These are phyloP conservation scores for Tulasnella sp. DNA, from an alignment of 768 basidiomycete genomes.

Conservation along the genomic window DNA sequence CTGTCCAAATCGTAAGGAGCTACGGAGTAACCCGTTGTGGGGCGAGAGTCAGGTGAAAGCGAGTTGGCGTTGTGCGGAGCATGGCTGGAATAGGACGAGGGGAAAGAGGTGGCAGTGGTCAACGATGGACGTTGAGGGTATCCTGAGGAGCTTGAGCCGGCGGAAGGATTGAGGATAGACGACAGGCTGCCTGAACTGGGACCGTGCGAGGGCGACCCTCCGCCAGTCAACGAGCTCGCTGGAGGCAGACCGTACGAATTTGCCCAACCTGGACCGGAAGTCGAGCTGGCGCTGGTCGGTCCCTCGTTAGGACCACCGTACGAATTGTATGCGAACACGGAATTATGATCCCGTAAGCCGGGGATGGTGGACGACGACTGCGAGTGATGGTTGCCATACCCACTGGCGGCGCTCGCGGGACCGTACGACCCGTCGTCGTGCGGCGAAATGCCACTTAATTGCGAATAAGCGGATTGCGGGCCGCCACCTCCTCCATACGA, in stretches of 20 bases:
- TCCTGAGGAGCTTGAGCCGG: slow-evolving; percentile 29
- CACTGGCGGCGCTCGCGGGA: not conserved
- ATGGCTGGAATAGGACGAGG: slow-evolving; percentile 61
- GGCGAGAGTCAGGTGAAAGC: slow-evolving; percentile 71
- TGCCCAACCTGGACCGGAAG: slow-evolving; percentile 27
- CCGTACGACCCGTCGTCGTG: not conserved
- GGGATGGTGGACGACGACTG: not conserved
- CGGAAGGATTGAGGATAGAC: slow-evolving; percentile 63
- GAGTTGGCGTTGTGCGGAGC: slow-evolving; percentile 35
- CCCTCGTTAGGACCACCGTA: not conserved
- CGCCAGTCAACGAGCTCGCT: slow-evolving; percentile 44
- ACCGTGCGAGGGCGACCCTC: slow-evolving; percentile 39
- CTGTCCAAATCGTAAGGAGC: slow-evolving; percentile 38
- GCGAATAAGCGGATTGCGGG: not conserved
- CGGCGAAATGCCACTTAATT: not conserved
- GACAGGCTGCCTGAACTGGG: slow-evolving; percentile 49
- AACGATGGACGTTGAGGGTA: slow-evolving; percentile 43
- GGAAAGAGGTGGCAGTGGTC: slow-evolving; percentile 59
- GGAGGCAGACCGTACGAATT: slow-evolving; percentile 30
- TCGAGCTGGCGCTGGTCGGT: not conserved
- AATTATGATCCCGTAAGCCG: not conserved
- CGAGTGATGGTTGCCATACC: slow-evolving; percentile 11
- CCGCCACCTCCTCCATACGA: not conserved
- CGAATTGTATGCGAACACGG: not conserved
- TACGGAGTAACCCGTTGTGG: slow-evolving; percentile 79